Percentiles rank a stretch among this genome's conserved stretches.
Conservation (phyloP, 2,329 filamentous ascomycete genomes). For the Elsinoe necatrix region DNA sequence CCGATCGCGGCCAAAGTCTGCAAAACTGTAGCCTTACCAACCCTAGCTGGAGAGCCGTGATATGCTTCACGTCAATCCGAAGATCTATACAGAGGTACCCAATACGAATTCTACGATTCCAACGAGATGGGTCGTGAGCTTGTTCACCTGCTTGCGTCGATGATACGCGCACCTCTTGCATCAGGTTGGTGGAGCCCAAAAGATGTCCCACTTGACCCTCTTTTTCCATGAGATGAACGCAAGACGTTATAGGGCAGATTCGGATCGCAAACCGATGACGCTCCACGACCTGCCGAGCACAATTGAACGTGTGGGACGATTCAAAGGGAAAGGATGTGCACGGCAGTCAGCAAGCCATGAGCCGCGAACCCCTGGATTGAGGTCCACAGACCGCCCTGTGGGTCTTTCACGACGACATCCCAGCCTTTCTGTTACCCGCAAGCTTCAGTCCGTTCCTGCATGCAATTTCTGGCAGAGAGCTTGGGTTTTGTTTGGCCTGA, state of each 20-base stretch:
- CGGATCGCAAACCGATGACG: conserved; percentile 7
- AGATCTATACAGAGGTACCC: not conserved
- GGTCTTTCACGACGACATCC: not conserved
- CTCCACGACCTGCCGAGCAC: not conserved
- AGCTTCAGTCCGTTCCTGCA: not conserved
- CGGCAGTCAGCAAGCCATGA: not conserved
- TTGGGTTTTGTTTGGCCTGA: not conserved
- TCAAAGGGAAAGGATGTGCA: conserved; percentile 1
- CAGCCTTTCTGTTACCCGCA: not conserved
- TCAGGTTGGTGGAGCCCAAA: conserved; percentile 3
- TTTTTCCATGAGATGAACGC: not conserved
- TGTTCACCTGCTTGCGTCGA: not conserved
- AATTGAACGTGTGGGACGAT: conserved; percentile 9
- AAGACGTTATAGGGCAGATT: not conserved
- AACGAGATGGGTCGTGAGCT: not conserved
- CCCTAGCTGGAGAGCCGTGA: not conserved
- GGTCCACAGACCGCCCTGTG: not conserved
- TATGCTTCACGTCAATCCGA: not conserved
- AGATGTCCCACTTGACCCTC: not conserved
- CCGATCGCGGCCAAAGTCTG: not conserved
- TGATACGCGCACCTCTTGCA: not conserved
- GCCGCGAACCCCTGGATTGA: not conserved
- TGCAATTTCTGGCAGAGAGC: not conserved
- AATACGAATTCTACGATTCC: not conserved
- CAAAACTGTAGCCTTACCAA: not conserved